Percentiles rank a stretch among this genome's conserved stretches.
Conservation (phyloP, 495 filamentous ascomycete genomes). For the Penicillium goetzii region DNA sequence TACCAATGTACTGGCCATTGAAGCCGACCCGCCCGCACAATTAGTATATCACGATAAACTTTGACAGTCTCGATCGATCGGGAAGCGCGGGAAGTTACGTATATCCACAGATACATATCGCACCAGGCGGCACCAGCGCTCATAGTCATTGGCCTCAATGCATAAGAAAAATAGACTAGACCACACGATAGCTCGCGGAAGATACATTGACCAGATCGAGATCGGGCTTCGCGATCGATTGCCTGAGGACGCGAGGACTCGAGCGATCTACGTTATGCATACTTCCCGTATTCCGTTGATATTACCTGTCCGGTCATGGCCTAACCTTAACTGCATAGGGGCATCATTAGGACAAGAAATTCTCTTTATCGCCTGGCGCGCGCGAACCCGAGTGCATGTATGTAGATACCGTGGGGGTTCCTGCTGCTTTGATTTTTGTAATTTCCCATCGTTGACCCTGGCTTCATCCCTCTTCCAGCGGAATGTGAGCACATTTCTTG, state of each 20-base stretch:
- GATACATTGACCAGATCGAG: constrained; percentile 17
- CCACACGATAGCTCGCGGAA: constrained; percentile 2
- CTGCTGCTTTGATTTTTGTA: background rate
- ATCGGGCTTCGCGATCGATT: constrained; percentile 11
- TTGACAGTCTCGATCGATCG: constrained; percentile 31
- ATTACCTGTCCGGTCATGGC: background rate
- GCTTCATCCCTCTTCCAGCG: background rate
- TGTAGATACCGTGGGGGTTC: background rate
- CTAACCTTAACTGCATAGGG: background rate
- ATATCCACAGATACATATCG: constrained; percentile 19
- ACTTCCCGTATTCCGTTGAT: background rate
- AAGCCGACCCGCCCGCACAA: constrained; percentile 8
- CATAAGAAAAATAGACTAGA: background rate
- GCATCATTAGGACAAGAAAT: background rate
- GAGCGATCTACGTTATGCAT: constrained; percentile 23
- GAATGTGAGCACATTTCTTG: constrained; percentile 8
- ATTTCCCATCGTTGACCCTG: background rate
- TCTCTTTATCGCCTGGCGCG: background rate
- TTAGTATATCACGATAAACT: constrained; percentile 20
- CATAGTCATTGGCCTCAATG: constrained; percentile 8
- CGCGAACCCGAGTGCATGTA: background rate
- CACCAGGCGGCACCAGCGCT: constrained; percentile 18
- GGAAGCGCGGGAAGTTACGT: constrained; percentile 29
- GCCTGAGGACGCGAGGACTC: constrained; percentile 14
- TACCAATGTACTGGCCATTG: background rate